Percentiles rank a stretch among this genome's conserved stretches.
Conservation (phyloP, 2,329 filamentous ascomycete genomes). For the Penicillium sp. region DNA sequence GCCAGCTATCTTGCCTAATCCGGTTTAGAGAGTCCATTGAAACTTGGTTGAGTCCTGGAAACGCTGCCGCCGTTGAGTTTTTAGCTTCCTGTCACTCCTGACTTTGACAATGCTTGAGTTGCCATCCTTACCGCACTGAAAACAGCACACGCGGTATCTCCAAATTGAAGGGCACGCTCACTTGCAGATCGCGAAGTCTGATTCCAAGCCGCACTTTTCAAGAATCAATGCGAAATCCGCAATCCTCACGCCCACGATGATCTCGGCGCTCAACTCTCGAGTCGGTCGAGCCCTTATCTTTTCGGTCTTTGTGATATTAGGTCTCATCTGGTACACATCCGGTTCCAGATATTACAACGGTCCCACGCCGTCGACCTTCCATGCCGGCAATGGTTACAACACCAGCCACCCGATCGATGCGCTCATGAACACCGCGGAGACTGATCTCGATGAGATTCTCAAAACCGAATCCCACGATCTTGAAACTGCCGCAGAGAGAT, state of each 20-base stretch:
- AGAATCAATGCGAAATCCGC: background rate
- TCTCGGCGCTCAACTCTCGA: constrained; percentile 3
- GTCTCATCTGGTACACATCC: background rate
- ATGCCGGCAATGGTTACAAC: background rate
- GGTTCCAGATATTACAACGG: background rate
- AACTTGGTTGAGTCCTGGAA: background rate
- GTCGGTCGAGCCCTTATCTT: background rate
- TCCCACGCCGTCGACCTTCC: background rate
- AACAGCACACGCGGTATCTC: background rate
- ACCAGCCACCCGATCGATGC: constrained; percentile 19
- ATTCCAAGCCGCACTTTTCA: background rate
- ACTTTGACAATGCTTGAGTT: background rate
- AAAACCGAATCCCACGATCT: constrained; percentile 39
- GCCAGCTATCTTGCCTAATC: background rate
- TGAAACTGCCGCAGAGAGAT: constrained; percentile 42
- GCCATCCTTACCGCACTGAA: background rate
- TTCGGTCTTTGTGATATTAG: background rate
- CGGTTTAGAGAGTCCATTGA: background rate
- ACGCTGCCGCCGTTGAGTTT: background rate
- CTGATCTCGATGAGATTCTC: constrained; percentile 13
- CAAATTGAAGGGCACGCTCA: background rate
- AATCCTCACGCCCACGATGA: background rate
- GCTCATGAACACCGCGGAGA: constrained; percentile 17
- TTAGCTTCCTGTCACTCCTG: background rate
- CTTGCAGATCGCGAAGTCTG: background rate